Evolutionary conservation across 1,139 yeast species (phyloP), one percentile per base, ranked within the genome.

Genomic region (Zhuliangozyma blackwelliae): DNA sequence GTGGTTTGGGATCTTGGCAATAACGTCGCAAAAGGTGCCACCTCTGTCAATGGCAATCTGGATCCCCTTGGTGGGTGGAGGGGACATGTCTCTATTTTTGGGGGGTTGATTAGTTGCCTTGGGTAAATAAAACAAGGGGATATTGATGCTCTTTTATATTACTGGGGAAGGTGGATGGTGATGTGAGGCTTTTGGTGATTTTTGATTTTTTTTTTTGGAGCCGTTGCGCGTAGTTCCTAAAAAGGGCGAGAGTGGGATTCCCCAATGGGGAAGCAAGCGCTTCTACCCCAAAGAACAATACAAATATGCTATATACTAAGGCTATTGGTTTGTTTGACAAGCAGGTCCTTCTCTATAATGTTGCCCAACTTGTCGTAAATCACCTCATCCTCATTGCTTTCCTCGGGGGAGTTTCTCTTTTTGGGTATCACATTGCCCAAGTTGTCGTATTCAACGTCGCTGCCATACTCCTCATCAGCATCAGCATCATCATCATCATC

Each of bases 21-120:
- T 68, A 56, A 89, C 77, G 54, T 88, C 96, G 6, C 96, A 87
- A 63, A 88, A 88, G 0, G 96, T 89, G 37, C 97, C 96, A 45
- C 92, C 90, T 54, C 89, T 63, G 50, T 79, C 83, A 28, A 61
- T 52, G 27, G 66, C 65, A 32, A 61, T 53, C 36, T 52, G 55
- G 34, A 56, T 55, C 12, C 58, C 58, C 33, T 37, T 39, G 6
- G 30, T 23, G 29, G 41, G 27, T 6, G 27, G 3, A 25, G 3
- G 5, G 12, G n/a, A 3, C 26, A 23, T 10, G 26, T 23, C 10
- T n/a, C n/a, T n/a, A n/a, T n/a, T 16, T 16, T 16, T 16, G 16
- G 16, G 16, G 16, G 16, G 16, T 16, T 16, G 16, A 16, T 16
- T 16, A 16, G 4, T 16, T 16, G 16, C 3, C 16, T 16, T 16